Conservation (phyloP, 2,329 filamentous ascomycete genomes). For the Aspergillus fijiensis region DNA sequence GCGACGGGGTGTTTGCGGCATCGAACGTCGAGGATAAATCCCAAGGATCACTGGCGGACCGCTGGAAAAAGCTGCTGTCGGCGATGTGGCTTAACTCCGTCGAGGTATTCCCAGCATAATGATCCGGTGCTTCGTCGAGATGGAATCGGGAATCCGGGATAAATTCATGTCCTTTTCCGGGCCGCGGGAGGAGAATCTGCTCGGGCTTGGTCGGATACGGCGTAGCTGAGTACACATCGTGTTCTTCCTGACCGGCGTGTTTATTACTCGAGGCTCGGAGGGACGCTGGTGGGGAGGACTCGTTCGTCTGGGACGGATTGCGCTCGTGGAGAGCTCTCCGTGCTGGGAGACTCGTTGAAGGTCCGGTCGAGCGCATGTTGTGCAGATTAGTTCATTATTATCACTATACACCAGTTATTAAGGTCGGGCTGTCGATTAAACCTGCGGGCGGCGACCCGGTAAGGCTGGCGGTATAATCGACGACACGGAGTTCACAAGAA, state of each 20-base stretch:
- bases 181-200: slow-evolving; percentile 45
- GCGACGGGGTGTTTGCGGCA: slow-evolving; percentile 36
- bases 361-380: slow-evolving; percentile 36
- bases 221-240: slow-evolving; percentile 42
- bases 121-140: slow-evolving; percentile 32
- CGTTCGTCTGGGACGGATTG: slow-evolving; percentile 47
- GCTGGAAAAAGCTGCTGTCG: slow-evolving; percentile 28
- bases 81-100: slow-evolving; percentile 29
- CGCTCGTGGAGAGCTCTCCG: slow-evolving; percentile 49
- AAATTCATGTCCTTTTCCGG: slow-evolving; percentile 39
- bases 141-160: slow-evolving; percentile 32
- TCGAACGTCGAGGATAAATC: slow-evolving; percentile 40
- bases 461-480: slow-evolving; percentile 5
- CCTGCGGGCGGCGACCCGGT: slow-evolving; percentile 7
- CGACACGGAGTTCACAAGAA: slow-evolving; percentile 9
- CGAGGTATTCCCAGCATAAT: slow-evolving; percentile 31
- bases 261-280: slow-evolving; percentile 38
- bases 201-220: slow-evolving; percentile 51
- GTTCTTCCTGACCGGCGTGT: slow-evolving; percentile 31
- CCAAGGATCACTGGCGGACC: slow-evolving; percentile 33
- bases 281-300: slow-evolving; percentile 38
- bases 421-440: slow-evolving; percentile 5
- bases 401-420: slow-evolving; percentile 17
- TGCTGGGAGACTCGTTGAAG: slow-evolving; percentile 33
- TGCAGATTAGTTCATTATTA: slow-evolving; percentile 36